These are phyloP conservation scores for Podila minutissima DNA, from an alignment of 192 early-diverging fungal species.

Conservation along the genomic window DNA sequence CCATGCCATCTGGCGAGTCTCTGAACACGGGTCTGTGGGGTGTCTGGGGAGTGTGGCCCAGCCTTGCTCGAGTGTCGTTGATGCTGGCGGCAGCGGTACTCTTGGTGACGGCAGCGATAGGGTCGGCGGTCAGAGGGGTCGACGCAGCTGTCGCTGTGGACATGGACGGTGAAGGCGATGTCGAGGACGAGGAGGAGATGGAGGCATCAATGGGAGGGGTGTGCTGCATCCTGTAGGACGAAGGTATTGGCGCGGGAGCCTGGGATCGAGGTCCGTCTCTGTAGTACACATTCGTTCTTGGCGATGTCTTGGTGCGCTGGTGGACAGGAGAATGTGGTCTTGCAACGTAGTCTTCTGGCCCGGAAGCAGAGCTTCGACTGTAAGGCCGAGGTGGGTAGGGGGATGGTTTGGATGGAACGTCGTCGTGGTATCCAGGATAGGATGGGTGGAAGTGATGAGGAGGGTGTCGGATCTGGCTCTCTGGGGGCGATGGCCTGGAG, in stretches of 20 bases:
- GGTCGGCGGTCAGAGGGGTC: conserved; percentile 23
- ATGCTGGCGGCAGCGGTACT: conserved; percentile 33
- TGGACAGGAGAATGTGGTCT: not conserved
- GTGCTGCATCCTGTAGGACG: conserved; percentile 17
- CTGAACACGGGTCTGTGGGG: no score
- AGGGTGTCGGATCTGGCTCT: not conserved
- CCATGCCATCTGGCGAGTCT: no score
- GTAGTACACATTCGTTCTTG: not conserved
- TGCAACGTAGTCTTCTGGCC: no score
- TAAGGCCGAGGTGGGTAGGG: conserved; percentile 10
- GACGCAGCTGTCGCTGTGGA: conserved; percentile 30
- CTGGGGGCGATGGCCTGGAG: conserved; percentile 4
- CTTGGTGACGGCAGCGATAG: conserved; percentile 27
- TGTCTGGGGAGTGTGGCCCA: not conserved
- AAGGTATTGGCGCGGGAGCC: not conserved
- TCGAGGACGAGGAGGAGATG: conserved; percentile 26
- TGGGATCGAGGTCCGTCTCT: not conserved
- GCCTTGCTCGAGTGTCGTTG: conserved; percentile 7
- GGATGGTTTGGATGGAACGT: conserved; percentile 10
- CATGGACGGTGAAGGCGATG: conserved; percentile 45
- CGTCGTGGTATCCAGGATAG: conserved; percentile 1
- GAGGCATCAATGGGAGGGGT: conserved; percentile 34
- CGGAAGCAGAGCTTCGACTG: not conserved
- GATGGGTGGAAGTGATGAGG: conserved; percentile 1
- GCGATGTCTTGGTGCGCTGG: not conserved